These are phyloP conservation scores for Thalia dealbata DNA, from an alignment of 176 grass and related monocot species.

Conservation along the genomic window DNA sequence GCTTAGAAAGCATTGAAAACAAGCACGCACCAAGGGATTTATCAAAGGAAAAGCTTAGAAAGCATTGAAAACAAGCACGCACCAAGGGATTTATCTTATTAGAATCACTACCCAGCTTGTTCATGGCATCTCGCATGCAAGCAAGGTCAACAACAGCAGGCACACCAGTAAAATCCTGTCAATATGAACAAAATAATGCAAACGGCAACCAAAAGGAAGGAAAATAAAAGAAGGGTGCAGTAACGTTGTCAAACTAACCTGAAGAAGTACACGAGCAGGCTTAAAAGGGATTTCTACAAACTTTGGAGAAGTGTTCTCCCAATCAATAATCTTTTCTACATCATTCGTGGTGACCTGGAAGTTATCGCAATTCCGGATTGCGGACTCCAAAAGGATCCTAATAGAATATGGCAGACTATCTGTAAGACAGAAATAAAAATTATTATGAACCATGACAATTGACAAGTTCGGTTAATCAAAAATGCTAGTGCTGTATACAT, in stretches of 20 bases:
- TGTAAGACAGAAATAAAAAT: neutral
- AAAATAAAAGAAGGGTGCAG: neutral
- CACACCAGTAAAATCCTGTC: conserved; percentile 41
- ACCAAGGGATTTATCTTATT: conserved; percentile 43
- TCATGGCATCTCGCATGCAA: conserved; percentile 41
- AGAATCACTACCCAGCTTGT: conserved; percentile 31
- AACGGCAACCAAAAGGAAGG: neutral
- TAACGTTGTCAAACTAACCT: conserved; percentile 6
- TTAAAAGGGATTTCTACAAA: conserved; percentile 38
- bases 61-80: neutral
- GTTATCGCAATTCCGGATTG: conserved; percentile 32
- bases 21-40: conserved; percentile 29
- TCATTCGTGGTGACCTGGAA: conserved; percentile 36
- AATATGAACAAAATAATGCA: neutral
- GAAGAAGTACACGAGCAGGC: conserved; percentile 40
- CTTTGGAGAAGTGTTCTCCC: conserved; percentile 31
- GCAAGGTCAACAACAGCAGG: conserved; percentile 38
- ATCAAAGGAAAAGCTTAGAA: no score
- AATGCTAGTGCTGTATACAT: no score
- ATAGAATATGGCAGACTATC: conserved; percentile 16
- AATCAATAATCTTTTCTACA: conserved; percentile 39
- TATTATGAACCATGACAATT: no score
- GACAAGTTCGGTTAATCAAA: no score
- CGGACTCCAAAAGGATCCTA: conserved; percentile 34
- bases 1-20: neutral